phyloP scores from a whole-genome alignment of 805 yeast genomes.

The Cyberlindnera mississippiensis region DNA sequence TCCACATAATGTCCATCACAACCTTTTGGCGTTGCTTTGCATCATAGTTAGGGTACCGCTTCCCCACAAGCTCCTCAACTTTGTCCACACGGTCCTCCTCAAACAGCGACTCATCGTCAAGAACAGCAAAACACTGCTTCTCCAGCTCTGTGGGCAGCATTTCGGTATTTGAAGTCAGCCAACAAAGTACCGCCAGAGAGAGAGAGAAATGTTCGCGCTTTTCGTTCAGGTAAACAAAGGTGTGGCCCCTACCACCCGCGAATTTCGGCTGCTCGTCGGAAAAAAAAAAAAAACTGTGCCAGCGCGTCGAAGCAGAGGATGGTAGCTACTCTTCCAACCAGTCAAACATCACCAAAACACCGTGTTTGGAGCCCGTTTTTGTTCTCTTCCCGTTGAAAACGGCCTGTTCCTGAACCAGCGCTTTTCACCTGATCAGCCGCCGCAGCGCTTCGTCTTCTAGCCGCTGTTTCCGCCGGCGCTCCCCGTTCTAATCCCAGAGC shows the following conservation, averaged over 20 bases:
- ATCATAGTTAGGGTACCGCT: slow-evolving; percentile 15
- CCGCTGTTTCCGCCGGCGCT: slow-evolving; percentile 1
- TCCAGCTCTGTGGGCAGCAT: slow-evolving; percentile 16
- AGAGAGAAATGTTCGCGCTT: neutral
- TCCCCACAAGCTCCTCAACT: slow-evolving; percentile 32
- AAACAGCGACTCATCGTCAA: slow-evolving; percentile 28
- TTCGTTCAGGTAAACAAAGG: slow-evolving; percentile 2
- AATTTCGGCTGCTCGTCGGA: neutral
- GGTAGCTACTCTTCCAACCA: neutral
- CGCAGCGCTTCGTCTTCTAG: neutral
- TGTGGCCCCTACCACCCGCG: slow-evolving; percentile 1
- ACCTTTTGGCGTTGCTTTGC: slow-evolving; percentile 31
- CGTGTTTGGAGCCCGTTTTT: neutral
- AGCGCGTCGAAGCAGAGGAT: slow-evolving; percentile 1
- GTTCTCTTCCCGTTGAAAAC: neutral
- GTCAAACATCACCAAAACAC: neutral
- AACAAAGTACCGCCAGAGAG: neutral
- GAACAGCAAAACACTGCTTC: slow-evolving; percentile 29
- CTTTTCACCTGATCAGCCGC: neutral
- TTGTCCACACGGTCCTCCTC: slow-evolving; percentile 40
- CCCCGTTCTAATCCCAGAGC: neutral
- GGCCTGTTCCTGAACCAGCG: neutral
- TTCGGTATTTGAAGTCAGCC: too few species aligned
- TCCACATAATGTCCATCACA: slow-evolving; percentile 39
- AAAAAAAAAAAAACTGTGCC: slow-evolving; percentile 7